Evolutionary conservation across 202 grass and related monocot species (phyloP).

Genomic region (Schoenoplectus triqueter): DNA sequence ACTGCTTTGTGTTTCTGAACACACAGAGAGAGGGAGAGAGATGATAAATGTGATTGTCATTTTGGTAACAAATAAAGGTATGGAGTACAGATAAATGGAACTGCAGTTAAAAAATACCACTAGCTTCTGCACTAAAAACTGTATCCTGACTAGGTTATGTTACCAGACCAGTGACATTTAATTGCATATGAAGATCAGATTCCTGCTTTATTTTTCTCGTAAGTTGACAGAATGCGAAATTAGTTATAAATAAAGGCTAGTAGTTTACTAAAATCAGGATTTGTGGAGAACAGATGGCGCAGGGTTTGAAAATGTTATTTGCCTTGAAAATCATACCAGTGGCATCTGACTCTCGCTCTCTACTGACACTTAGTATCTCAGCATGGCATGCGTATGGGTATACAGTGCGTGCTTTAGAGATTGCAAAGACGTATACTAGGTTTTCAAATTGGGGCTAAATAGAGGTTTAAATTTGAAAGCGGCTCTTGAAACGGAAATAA

Average conservation of each 20-base stretch:
- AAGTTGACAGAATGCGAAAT: background rate
- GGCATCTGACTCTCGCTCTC: background rate
- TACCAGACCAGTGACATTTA: background rate
- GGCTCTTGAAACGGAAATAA: background rate
- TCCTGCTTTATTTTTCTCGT: background rate
- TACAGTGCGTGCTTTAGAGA: background rate
- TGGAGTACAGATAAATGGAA: background rate
- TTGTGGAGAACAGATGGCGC: background rate
- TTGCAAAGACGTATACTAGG: constrained; percentile 5
- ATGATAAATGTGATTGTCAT: background rate
- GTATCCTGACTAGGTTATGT: background rate
- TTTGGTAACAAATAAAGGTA: background rate
- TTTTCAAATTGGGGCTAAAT: constrained; percentile 6
- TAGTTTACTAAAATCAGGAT: background rate
- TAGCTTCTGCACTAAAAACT: background rate
- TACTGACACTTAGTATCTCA: background rate
- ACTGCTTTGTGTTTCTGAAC: background rate
- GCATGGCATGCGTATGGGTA: background rate
- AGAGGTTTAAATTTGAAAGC: background rate
- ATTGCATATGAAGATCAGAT: background rate
- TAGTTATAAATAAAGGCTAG: background rate
- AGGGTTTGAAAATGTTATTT: background rate
- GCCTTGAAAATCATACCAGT: background rate
- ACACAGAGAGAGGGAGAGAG: background rate
- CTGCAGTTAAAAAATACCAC: background rate